These are phyloP conservation scores for Bruguiera parviflora DNA, from an alignment of 345 rosid species.

Conservation along the genomic window DNA sequence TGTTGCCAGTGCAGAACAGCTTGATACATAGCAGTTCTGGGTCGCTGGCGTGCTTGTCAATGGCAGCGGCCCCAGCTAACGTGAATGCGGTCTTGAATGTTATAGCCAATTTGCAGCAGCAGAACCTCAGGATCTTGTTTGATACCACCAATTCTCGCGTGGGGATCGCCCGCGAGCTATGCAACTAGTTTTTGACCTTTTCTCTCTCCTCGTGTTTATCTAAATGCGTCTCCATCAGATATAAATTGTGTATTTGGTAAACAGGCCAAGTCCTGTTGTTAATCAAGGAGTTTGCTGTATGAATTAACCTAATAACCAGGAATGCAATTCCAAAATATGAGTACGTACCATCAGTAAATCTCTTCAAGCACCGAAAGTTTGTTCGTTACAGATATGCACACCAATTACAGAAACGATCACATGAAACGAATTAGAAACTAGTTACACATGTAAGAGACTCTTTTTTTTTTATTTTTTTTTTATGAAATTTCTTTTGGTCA, in stretches of 20 bases:
- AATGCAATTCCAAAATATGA: too few relatives aligned
- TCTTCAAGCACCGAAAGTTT: too few relatives aligned
- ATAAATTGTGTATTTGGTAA: background rate
- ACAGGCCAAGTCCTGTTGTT: constrained; percentile 7
- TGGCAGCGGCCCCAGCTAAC: constrained; percentile 66
- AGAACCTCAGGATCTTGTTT: constrained; percentile 71
- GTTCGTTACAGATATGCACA: too few relatives aligned
- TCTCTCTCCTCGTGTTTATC: background rate
- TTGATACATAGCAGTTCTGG: constrained; percentile 80
- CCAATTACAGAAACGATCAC: too few relatives aligned
- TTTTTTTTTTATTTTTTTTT: too few relatives aligned
- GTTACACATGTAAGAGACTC: too few relatives aligned
- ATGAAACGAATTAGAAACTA: too few relatives aligned
- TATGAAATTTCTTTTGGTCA: too few relatives aligned
- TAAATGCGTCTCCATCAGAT: background rate
- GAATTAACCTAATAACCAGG: too few relatives aligned
- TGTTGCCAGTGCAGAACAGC: constrained; percentile 75
- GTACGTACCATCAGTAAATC: too few relatives aligned
- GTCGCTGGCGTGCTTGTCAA: constrained; percentile 65
- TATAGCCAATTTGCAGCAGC: constrained; percentile 90
- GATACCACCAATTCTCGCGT: constrained; percentile 65
- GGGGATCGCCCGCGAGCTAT: constrained; percentile 78
- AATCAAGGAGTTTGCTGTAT: too few relatives aligned
- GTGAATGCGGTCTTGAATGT: constrained; percentile 69
- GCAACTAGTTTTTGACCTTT: constrained; percentile 36